A percentile compares a stretch with the other conserved stretches of the same genome.
These are phyloP conservation scores for Sabuloglossum arenarium DNA, from an alignment of 495 filamentous ascomycete genomes.

Conservation along the genomic window DNA sequence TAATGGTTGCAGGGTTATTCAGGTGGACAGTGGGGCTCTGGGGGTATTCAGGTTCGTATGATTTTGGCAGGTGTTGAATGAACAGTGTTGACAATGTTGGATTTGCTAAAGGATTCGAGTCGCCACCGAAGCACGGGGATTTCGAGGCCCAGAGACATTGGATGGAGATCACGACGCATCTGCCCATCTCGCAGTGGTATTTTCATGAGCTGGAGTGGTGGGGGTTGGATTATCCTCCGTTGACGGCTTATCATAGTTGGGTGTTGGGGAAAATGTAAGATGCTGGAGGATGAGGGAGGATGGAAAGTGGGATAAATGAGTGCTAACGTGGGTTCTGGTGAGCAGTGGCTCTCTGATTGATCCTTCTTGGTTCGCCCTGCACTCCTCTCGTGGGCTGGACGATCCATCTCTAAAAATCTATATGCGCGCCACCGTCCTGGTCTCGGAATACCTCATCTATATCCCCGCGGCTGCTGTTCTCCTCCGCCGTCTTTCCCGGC, in stretches of 20 bases:
- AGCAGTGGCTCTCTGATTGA: slow-evolving; percentile 50
- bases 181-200: slow-evolving; percentile 90
- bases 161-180: slow-evolving; percentile 87
- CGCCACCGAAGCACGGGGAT: slow-evolving; percentile 85
- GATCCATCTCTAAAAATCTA: slow-evolving; percentile 68
- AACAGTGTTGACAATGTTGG: not conserved
- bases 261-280: slow-evolving; percentile 59
- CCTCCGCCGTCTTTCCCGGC: slow-evolving; percentile 51
- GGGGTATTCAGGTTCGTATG: slow-evolving; percentile 66
- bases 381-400: slow-evolving; percentile 62
- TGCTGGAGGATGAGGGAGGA: not conserved
- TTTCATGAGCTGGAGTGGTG: slow-evolving; percentile 93
- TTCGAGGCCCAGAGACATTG: slow-evolving; percentile 96
- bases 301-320: not conserved
- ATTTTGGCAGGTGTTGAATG: not conserved
- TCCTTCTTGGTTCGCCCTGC: slow-evolving; percentile 73
- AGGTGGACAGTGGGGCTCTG: slow-evolving; percentile 82
- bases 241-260: slow-evolving; percentile 98
- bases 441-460: slow-evolving; percentile 78
- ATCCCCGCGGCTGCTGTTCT: slow-evolving; percentile 72
- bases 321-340: not conserved
- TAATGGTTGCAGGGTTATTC: slow-evolving; percentile 84
- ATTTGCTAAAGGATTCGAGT: slow-evolving; percentile 46
- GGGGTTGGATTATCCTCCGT: slow-evolving; percentile 91
- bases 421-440: slow-evolving; percentile 78